Percentiles rank a stretch among this genome's conserved stretches.
These are phyloP conservation scores for Spathaspora gorwiae DNA, from an alignment of 805 yeast genomes.

Conservation along the genomic window DNA sequence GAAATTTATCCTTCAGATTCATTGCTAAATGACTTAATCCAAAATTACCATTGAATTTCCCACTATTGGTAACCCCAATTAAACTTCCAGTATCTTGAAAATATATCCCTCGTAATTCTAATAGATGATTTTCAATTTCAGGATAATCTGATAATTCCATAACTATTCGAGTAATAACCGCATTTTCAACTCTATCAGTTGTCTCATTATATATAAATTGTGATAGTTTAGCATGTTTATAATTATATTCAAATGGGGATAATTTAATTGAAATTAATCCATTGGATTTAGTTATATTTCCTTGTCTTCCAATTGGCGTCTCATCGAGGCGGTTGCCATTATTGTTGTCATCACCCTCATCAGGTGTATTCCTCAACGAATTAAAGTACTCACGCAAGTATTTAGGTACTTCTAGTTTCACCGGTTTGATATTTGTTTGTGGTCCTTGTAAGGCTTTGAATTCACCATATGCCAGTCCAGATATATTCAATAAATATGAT, in stretches of 20 bases:
- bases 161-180: constrained; percentile 28
- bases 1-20: constrained; percentile 33
- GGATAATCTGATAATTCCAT: constrained; percentile 35
- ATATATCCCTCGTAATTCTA: constrained; percentile 58
- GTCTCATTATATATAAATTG: constrained; percentile 9
- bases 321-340: constrained; percentile 23
- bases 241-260: constrained; percentile 20
- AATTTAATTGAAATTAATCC: constrained; percentile 25
- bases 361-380: constrained; percentile 11
- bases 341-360: constrained; percentile 16
- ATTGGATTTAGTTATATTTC: constrained; percentile 23
- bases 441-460: constrained; percentile 12
- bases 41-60: constrained; percentile 58
- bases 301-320: constrained; percentile 13
- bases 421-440: constrained; percentile 9
- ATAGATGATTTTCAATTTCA: constrained; percentile 46
- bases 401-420: constrained; percentile 21
- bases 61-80: constrained; percentile 54
- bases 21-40: constrained; percentile 57
- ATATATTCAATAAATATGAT: constrained; percentile 32
- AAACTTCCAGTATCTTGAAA: constrained; percentile 64
- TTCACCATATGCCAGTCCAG: constrained; percentile 32
- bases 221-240: constrained; percentile 14
- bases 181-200: constrained; percentile 20
- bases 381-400: constrained; percentile 27